A percentile compares a stretch with the other conserved stretches of the same genome.
phyloP scores from a whole-genome alignment of 192 early-diverging fungal genomes.

The Podila horticola region DNA sequence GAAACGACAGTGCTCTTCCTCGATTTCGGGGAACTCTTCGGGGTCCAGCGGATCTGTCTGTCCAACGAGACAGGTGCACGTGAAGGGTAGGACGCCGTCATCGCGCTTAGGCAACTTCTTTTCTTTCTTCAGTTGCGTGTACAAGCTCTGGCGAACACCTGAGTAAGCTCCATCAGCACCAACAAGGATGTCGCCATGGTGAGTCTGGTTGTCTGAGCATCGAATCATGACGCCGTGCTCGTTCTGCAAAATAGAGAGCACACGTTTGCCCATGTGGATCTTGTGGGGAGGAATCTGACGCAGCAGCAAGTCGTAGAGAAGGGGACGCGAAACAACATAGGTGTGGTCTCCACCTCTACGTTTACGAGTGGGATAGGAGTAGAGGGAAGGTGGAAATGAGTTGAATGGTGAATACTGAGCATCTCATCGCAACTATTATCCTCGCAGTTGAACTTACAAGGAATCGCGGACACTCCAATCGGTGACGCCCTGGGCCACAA shows the following conservation, averaged over 20 bases:
- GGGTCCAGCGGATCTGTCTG: not conserved
- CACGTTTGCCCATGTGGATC: not conserved
- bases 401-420: too few species aligned
- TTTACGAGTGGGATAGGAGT: too few species aligned
- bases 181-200: conserved; percentile 13
- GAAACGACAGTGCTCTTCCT: too few species aligned
- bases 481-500: too few species aligned
- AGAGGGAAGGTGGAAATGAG: too few species aligned
- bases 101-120: conserved; percentile 1
- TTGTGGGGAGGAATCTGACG: not conserved
- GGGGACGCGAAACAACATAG: not conserved
- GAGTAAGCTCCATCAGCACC: conserved; percentile 15
- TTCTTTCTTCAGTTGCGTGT: not conserved
- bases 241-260: not conserved
- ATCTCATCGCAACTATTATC: too few species aligned
- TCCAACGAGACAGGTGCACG: conserved; percentile 6
- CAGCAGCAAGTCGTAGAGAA: not conserved
- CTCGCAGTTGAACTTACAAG: too few species aligned
- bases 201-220: not conserved
- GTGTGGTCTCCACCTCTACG: not conserved
- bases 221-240: not conserved
- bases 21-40: not conserved
- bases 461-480: too few species aligned
- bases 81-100: not conserved
- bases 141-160: conserved; percentile 12